A percentile compares a stretch with the other conserved stretches of the same genome.
Evolutionary conservation across 78 protist species (phyloP).

Genomic region (Pigoraptor vietnamica): DNA sequence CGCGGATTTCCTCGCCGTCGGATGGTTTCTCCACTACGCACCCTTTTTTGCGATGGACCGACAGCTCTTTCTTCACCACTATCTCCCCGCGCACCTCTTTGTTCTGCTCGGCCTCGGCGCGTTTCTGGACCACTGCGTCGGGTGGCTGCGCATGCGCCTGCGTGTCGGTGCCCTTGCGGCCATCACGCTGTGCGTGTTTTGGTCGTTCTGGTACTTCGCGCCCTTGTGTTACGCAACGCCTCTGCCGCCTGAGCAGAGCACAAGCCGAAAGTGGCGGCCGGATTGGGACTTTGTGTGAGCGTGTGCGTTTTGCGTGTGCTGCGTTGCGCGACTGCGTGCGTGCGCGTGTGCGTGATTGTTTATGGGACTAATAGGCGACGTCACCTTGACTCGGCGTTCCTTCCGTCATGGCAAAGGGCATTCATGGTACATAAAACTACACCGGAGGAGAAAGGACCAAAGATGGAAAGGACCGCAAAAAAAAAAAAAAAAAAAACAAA

Average conservation of each 20-base stretch:
- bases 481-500: too few relatives aligned
- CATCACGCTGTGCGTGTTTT: not conserved
- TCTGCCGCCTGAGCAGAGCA: not conserved
- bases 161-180: not conserved
- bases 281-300: not conserved
- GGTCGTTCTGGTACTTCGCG: not conserved
- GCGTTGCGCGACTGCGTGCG: not conserved
- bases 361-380: too few relatives aligned
- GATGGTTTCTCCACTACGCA: conserved; percentile 19
- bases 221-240: not conserved
- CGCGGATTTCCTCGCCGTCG: not conserved
- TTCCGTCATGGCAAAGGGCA: too few relatives aligned
- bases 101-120: not conserved
- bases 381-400: too few relatives aligned
- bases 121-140: not conserved
- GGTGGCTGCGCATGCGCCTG: not conserved
- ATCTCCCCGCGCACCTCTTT: conserved; percentile 42
- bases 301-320: too few relatives aligned
- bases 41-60: conserved; percentile 31
- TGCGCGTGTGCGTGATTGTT: too few relatives aligned
- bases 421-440: too few relatives aligned
- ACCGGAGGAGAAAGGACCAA: too few relatives aligned
- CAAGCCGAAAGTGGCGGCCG: not conserved
- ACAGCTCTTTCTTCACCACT: conserved; percentile 48
- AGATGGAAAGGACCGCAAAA: too few relatives aligned